A percentile compares a stretch with the other conserved stretches of the same genome.
Evolutionary conservation across 805 yeast species (phyloP).

Genomic region (Candida fluviatilis): DNA sequence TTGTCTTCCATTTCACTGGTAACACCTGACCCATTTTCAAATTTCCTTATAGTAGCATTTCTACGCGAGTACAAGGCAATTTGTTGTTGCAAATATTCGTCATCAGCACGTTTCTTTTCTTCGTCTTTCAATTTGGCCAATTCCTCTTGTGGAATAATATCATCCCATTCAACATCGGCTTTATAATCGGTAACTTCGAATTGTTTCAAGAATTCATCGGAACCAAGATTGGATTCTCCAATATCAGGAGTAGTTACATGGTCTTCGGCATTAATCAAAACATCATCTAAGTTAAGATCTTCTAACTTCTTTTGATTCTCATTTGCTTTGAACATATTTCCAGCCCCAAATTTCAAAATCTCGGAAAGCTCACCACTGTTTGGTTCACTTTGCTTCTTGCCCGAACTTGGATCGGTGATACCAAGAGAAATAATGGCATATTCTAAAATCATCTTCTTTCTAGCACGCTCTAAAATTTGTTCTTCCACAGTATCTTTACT

Average conservation of each 20-base stretch:
- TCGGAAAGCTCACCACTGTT: conserved; percentile 81
- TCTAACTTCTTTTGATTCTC: conserved; percentile 96
- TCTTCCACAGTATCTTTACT: conserved; percentile 98
- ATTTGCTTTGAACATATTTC: conserved; percentile 93
- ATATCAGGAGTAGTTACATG: conserved; percentile 94
- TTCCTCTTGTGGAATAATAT: conserved; percentile 94
- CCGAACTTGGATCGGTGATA: conserved; percentile 70
- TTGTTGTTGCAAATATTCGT: conserved; percentile 82
- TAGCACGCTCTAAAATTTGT: conserved; percentile 92
- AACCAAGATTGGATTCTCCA: conserved; percentile 97
- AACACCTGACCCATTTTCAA: conserved; percentile 35
- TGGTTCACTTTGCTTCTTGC: conserved; percentile 59
- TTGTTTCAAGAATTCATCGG: conserved; percentile 94
- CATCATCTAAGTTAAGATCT: conserved; percentile 92
- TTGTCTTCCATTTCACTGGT: conserved; percentile 32
- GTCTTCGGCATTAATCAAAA: conserved; percentile 94
- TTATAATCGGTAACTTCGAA: conserved; percentile 98
- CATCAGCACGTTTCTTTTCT: conserved; percentile 83
- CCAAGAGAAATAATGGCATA: conserved; percentile 97
- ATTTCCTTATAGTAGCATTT: conserved; percentile 64
- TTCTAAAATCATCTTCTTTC: conserved; percentile 96
- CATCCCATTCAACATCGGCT: conserved; percentile 99
- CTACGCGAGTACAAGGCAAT: conserved; percentile 82
- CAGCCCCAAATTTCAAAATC: conserved; percentile 96
- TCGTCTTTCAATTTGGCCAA: conserved; percentile 84